Conservation (phyloP, 2,329 filamentous ascomycete species). For the Pseudogymnoascus sp. region DNA sequence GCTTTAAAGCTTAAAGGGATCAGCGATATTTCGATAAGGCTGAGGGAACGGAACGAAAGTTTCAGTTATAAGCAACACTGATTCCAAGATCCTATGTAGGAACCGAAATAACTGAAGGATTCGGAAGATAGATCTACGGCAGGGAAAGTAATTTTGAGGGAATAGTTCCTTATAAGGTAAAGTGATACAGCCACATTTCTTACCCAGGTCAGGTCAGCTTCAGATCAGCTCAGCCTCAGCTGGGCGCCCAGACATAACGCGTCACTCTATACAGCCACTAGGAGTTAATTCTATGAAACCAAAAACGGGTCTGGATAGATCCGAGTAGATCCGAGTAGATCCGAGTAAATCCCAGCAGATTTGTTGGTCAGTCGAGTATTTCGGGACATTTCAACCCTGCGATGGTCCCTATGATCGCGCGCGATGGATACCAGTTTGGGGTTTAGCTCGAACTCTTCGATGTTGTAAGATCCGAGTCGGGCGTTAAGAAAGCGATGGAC, state of each 20-base stretch:
- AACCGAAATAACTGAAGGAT: too few relatives aligned
- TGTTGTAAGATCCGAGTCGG: too few relatives aligned
- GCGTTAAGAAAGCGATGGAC: too few relatives aligned
- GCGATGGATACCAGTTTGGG: not conserved
- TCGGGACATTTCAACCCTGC: not conserved
- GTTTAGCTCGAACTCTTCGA: too few relatives aligned
- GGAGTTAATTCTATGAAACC: not conserved
- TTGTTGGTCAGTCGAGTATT: not conserved
- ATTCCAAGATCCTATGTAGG: not conserved
- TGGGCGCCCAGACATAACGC: not conserved
- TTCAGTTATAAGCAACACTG: not conserved
- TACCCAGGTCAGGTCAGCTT: not conserved
- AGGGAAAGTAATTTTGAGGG: not conserved
- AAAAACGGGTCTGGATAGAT: not conserved
- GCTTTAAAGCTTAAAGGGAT: constrained; percentile 7
- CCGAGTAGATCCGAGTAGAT: not conserved
- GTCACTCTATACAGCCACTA: not conserved
- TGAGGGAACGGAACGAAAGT: not conserved
- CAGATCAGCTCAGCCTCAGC: not conserved
- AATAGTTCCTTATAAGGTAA: not conserved
- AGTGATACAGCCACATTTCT: not conserved
- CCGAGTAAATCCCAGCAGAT: not conserved
- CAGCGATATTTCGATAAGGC: constrained; percentile 1
- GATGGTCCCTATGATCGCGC: not conserved
- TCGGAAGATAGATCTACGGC: not conserved